A percentile compares a stretch with the other conserved stretches of the same genome.
phyloP scores from a whole-genome alignment of 75 land plant species.

The Azolla pinnata region DNA sequence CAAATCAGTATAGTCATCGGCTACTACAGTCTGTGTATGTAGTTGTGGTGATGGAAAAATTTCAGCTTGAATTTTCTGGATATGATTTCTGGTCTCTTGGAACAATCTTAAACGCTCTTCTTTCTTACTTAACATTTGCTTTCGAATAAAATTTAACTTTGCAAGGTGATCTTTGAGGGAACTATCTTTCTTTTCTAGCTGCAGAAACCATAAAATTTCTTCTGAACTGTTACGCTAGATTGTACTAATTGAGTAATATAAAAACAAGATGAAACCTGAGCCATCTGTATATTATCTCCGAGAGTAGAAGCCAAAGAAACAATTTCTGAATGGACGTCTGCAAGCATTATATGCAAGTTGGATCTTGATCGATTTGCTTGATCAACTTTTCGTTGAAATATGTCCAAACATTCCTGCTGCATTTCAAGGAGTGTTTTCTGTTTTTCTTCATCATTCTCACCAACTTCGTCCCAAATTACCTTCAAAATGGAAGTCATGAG shows the following conservation, averaged over 20 bases:
- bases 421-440: conserved; percentile 51
- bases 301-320: conserved; percentile 62
- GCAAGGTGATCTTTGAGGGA: conserved; percentile 53
- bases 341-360: conserved; percentile 51
- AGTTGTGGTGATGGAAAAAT: conserved; percentile 23
- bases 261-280: not conserved
- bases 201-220: not conserved
- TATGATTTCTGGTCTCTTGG: conserved; percentile 42
- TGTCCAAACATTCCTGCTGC: conserved; percentile 65
- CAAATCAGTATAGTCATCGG: conserved; percentile 44
- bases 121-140: conserved; percentile 50
- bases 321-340: conserved; percentile 69
- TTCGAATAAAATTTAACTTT: conserved; percentile 36
- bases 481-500: too few species aligned
- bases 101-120: conserved; percentile 43
- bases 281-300: conserved; percentile 45
- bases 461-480: conserved; percentile 91
- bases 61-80: conserved; percentile 42
- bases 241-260: not conserved
- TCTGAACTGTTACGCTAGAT: too few species aligned
- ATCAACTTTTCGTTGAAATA: conserved; percentile 71
- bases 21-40: not conserved
- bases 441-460: conserved; percentile 56
- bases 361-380: conserved; percentile 51
- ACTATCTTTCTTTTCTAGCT: conserved; percentile 40